These are phyloP conservation scores for Colletotrichum scovillei DNA, from an alignment of 2,329 filamentous ascomycete genomes.

Conservation along the genomic window DNA sequence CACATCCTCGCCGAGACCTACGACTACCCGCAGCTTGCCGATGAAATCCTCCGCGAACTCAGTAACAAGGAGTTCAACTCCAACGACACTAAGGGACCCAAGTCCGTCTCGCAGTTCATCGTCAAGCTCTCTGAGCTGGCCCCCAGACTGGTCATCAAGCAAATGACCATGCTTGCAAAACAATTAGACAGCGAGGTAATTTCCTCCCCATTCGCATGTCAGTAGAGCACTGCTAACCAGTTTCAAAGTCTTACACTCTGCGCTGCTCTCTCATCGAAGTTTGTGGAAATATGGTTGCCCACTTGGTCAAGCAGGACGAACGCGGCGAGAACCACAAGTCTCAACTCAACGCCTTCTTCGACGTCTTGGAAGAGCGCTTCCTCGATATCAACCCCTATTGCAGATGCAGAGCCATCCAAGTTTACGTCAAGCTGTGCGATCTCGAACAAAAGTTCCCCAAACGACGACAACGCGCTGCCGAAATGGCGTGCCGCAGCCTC, in stretches of 20 bases:
- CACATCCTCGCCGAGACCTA: conserved; percentile 97
- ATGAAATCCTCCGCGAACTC: conserved; percentile 92
- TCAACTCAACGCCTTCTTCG: conserved; percentile 96
- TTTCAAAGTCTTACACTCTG: conserved; percentile 82
- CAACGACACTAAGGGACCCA: conserved; percentile 94
- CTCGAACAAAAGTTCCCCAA: conserved; percentile 97
- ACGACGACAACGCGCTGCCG: conserved; percentile 85
- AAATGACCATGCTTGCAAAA: conserved; percentile 95
- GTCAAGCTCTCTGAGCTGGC: conserved; percentile 92
- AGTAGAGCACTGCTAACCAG: neutral
- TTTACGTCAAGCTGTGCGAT: conserved; percentile 91
- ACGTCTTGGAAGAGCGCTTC: conserved; percentile 95
- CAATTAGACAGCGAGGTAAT: conserved; percentile 90
- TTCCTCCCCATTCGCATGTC: neutral
- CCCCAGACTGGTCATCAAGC: conserved; percentile 93
- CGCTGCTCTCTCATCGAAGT: conserved; percentile 96
- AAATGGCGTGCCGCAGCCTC: conserved; percentile 87
- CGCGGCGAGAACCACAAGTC: conserved; percentile 92
- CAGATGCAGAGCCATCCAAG: conserved; percentile 89
- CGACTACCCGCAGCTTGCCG: conserved; percentile 93
- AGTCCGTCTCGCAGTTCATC: conserved; percentile 95
- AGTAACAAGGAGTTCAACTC: conserved; percentile 99
- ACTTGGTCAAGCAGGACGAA: conserved; percentile 92
- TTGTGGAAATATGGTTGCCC: conserved; percentile 92
- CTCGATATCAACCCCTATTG: conserved; percentile 97